These are phyloP conservation scores for Thinopyrum elongatum DNA, from an alignment of 176 grass and related monocot species.

Conservation along the genomic window DNA sequence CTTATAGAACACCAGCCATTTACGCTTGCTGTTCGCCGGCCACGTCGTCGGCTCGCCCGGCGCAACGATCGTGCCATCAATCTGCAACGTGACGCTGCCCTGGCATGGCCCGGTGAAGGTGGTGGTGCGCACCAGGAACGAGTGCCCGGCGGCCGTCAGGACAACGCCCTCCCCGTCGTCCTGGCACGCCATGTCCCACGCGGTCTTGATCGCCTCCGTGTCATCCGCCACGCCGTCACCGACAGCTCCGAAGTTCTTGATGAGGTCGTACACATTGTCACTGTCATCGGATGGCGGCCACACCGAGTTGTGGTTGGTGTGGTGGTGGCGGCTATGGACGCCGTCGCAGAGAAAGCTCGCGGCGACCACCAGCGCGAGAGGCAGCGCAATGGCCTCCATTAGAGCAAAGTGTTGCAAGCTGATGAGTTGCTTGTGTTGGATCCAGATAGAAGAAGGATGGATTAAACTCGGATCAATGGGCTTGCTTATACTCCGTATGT, in stretches of 20 bases:
- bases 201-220: constrained; percentile 70
- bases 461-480: background rate
- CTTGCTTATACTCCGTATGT: background rate
- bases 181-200: constrained; percentile 71
- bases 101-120: constrained; percentile 75
- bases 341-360: constrained; percentile 23
- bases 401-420: background rate
- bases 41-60: constrained; percentile 60
- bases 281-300: constrained; percentile 15
- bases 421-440: background rate
- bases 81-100: constrained; percentile 57
- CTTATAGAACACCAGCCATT: constrained; percentile 92
- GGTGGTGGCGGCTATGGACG: constrained; percentile 21
- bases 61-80: constrained; percentile 76
- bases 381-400: constrained; percentile 49
- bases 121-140: constrained; percentile 61
- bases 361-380: constrained; percentile 29
- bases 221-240: constrained; percentile 79
- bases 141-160: constrained; percentile 39
- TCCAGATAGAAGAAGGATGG: background rate
- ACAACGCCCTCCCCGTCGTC: constrained; percentile 40
- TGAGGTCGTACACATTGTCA: constrained; percentile 47
- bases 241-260: constrained; percentile 55
- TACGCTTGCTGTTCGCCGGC: constrained; percentile 57
- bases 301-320: constrained; percentile 24